These are phyloP conservation scores for Orbilia quercus DNA, from an alignment of 2,329 filamentous ascomycete genomes.

Conservation along the genomic window DNA sequence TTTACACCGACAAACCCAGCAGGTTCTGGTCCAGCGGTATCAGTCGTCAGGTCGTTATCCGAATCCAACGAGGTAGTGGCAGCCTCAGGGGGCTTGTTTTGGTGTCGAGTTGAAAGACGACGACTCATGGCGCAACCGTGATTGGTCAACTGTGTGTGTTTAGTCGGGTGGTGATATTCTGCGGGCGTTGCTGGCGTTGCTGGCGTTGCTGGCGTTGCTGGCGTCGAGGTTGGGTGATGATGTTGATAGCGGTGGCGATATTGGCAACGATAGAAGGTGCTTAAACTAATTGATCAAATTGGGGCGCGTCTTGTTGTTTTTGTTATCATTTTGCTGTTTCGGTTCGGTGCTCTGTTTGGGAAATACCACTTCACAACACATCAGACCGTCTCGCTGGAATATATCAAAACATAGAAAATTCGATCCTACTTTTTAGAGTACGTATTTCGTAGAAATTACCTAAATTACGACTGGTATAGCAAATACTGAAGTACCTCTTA, in stretches of 20 bases:
- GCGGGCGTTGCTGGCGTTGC: too few species aligned
- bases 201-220: background rate
- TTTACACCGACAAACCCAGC: conserved; percentile 39
- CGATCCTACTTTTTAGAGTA: too few species aligned
- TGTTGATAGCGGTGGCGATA: background rate
- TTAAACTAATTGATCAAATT: background rate
- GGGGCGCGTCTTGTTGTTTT: conserved; percentile 44
- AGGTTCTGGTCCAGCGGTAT: background rate
- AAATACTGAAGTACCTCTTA: too few species aligned
- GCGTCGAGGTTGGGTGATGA: background rate
- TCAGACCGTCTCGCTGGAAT: background rate
- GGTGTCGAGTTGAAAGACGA: conserved; percentile 42
- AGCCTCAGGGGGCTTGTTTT: conserved; percentile 21
- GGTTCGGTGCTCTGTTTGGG: background rate
- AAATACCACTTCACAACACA: conserved; percentile 37
- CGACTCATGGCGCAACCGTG: conserved; percentile 41
- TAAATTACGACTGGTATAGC: too few species aligned
- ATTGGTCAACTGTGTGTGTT: too few species aligned
- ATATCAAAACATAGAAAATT: too few species aligned
- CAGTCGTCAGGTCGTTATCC: background rate
- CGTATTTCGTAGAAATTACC: too few species aligned
- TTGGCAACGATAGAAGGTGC: background rate
- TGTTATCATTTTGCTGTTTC: conserved; percentile 46
- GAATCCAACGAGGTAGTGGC: background rate
- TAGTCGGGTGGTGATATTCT: too few species aligned